These are phyloP conservation scores for Silene noctiflora DNA, from an alignment of 179 eudicot species.

Conservation along the genomic window DNA sequence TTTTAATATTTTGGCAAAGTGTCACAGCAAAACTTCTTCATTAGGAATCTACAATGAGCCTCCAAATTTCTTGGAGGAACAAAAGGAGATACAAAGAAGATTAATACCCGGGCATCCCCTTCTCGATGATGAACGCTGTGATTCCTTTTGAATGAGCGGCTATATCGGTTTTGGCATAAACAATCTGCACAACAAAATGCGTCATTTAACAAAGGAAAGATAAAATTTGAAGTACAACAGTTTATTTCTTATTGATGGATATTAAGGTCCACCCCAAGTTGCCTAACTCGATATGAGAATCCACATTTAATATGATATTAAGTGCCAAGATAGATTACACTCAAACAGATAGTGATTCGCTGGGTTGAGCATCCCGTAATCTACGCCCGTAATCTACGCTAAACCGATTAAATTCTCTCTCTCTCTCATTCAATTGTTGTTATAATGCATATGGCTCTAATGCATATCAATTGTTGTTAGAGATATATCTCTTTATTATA, in stretches of 20 bases:
- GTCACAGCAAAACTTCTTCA: not conserved
- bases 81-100: not conserved
- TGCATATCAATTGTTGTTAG: not conserved
- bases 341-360: no score
- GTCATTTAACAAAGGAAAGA: not conserved
- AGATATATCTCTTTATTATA: not conserved
- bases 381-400: no score
- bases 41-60: not conserved
- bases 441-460: no score
- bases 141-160: slow-evolving; percentile 84
- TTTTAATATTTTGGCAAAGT: no score
- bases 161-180: slow-evolving; percentile 86
- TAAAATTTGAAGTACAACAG: not conserved
- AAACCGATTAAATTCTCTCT: not conserved
- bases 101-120: slow-evolving; percentile 87
- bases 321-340: no score
- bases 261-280: not conserved
- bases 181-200: slow-evolving; percentile 51
- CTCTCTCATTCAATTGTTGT: not conserved
- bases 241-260: not conserved
- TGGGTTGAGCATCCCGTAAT: no score
- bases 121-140: slow-evolving; percentile 95
- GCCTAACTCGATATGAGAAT: no score
- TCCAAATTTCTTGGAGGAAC: not conserved
- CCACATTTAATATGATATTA: no score